These are phyloP conservation scores for Ascochyta lentis DNA, from an alignment of 2,329 filamentous ascomycete genomes.

Conservation along the genomic window DNA sequence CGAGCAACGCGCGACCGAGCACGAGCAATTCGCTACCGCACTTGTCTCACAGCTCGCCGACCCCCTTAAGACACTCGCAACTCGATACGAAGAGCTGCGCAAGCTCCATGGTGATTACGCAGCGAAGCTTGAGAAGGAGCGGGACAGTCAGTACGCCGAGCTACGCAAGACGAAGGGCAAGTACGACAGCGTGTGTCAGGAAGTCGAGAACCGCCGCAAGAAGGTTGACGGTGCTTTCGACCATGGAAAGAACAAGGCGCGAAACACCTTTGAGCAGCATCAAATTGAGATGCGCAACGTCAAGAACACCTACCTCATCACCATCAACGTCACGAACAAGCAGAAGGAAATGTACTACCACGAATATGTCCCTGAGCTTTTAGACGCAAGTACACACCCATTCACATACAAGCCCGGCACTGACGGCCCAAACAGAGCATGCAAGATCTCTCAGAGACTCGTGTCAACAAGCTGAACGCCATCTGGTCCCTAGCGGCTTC, in stretches of 20 bases:
- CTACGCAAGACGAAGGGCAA: slow-evolving; percentile 90
- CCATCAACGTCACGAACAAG: slow-evolving; percentile 96
- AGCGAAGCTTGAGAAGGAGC: slow-evolving; percentile 85
- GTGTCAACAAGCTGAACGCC: slow-evolving; percentile 80
- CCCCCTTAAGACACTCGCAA: slow-evolving; percentile 76
- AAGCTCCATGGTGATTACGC: slow-evolving; percentile 92
- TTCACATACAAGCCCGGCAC: neutral
- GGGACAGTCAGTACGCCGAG: slow-evolving; percentile 82
- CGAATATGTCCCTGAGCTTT: slow-evolving; percentile 90
- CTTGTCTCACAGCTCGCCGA: slow-evolving; percentile 83
- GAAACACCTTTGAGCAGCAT: slow-evolving; percentile 90
- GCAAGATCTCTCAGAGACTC: slow-evolving; percentile 91
- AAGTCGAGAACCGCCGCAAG: slow-evolving; percentile 92
- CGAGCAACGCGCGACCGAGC: slow-evolving; percentile 85
- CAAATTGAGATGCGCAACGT: slow-evolving; percentile 94
- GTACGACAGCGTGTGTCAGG: slow-evolving; percentile 91
- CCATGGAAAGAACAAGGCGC: slow-evolving; percentile 82
- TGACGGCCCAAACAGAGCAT: slow-evolving; percentile 60
- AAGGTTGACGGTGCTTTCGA: slow-evolving; percentile 95
- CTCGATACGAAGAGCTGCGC: slow-evolving; percentile 86
- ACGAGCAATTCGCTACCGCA: slow-evolving; percentile 82
- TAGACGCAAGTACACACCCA: slow-evolving; percentile 69
- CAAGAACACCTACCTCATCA: slow-evolving; percentile 97
- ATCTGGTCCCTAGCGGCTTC: slow-evolving; percentile 83
- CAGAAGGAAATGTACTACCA: slow-evolving; percentile 98